A percentile compares a stretch with the other conserved stretches of the same genome.
These are phyloP conservation scores for Amborella trichopoda DNA, from an alignment of 164 flowering plant species.

Conservation along the genomic window DNA sequence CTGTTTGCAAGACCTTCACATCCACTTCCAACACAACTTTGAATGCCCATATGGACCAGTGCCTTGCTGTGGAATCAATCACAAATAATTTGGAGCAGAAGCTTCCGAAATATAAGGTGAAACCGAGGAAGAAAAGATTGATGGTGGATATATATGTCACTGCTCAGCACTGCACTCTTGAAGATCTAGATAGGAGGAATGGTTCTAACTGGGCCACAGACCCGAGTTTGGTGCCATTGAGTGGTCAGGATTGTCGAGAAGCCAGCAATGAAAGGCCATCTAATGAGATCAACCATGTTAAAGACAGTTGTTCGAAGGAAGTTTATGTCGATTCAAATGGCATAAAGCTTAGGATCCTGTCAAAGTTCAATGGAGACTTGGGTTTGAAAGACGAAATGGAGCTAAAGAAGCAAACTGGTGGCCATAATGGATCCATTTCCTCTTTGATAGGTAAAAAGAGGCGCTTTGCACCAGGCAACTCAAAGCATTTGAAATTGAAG, in stretches of 20 bases:
- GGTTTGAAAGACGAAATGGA: slow-evolving; percentile 17
- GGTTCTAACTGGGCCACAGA: slow-evolving; percentile 60
- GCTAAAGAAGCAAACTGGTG: slow-evolving; percentile 3
- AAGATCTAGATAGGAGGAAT: slow-evolving; percentile 85
- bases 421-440: slow-evolving; percentile 13
- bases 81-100: slow-evolving; percentile 3
- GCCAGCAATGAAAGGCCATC: slow-evolving; percentile 26
- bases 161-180: slow-evolving; percentile 57
- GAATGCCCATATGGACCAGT: slow-evolving; percentile 97
- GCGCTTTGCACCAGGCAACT: slow-evolving; percentile 18
- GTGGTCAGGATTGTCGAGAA: slow-evolving; percentile 15
- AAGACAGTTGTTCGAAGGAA: slow-evolving; percentile 30
- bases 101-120: slow-evolving; percentile 35
- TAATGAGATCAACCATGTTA: slow-evolving; percentile 12
- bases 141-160: slow-evolving; percentile 68
- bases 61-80: slow-evolving; percentile 60
- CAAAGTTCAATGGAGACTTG: slow-evolving; percentile 34
- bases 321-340: slow-evolving; percentile 83
- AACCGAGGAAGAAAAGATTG: slow-evolving; percentile 46
- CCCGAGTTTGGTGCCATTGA: slow-evolving; percentile 15
- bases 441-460: slow-evolving; percentile 24
- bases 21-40: slow-evolving; percentile 88
- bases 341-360: slow-evolving; percentile 63
- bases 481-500: slow-evolving; percentile 23
- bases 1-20: slow-evolving; percentile 81